Conservation (phyloP, 495 filamentous ascomycete genomes). For the Aspergillus homomorphus region DNA sequence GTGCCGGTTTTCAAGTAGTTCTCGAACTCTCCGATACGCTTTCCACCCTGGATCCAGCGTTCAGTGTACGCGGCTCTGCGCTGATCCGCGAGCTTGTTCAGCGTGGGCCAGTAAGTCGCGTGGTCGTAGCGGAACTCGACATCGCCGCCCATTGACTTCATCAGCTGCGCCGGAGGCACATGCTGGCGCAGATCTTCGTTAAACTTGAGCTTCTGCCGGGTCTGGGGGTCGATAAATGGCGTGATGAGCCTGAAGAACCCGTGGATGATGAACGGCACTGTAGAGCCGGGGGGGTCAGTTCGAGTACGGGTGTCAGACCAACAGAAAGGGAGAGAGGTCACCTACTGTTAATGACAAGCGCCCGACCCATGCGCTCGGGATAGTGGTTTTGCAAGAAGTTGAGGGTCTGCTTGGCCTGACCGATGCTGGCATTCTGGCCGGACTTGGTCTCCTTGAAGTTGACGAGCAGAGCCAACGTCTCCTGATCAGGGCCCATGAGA, state of each 20-base stretch:
- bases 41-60: conserved; percentile 76
- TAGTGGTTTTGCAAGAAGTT: conserved; percentile 92
- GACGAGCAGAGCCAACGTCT: conserved; percentile 79
- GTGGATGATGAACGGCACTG: conserved; percentile 82
- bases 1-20: conserved; percentile 68
- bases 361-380: conserved; percentile 85
- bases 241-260: conserved; percentile 94
- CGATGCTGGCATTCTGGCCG: conserved; percentile 72
- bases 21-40: conserved; percentile 79
- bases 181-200: conserved; percentile 79
- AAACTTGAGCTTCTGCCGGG: conserved; percentile 89
- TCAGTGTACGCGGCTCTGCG: conserved; percentile 55
- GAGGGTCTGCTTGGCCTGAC: conserved; percentile 73
- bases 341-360: conserved; percentile 82
- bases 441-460: conserved; percentile 79
- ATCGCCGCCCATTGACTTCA: conserved; percentile 55
- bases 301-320: conserved; percentile 9
- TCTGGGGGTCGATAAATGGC: conserved; percentile 92
- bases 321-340: conserved; percentile 6
- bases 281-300: neutral
- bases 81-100: conserved; percentile 63
- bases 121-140: conserved; percentile 87
- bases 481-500: conserved; percentile 79
- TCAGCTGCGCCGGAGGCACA: conserved; percentile 74
- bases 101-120: conserved; percentile 79